phyloP scores from a whole-genome alignment of 495 filamentous ascomycete species.

The Cryomyces minteri region DNA sequence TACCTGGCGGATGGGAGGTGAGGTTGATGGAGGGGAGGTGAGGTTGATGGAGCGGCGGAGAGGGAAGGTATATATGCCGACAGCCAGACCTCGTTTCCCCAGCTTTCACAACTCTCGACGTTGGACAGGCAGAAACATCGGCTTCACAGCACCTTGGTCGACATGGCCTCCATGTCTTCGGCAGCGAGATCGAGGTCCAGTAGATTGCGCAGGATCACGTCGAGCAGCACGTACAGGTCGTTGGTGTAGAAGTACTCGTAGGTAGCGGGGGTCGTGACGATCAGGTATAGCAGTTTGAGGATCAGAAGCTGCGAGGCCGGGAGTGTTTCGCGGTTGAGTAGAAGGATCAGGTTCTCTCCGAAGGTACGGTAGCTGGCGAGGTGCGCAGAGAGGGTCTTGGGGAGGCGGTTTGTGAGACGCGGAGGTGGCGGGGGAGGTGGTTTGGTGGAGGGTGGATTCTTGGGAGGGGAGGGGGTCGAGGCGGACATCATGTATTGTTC shows the following conservation, averaged over 20 bases:
- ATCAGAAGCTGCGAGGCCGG: conserved; percentile 86
- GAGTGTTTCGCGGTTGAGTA: conserved; percentile 85
- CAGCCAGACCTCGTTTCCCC: no score
- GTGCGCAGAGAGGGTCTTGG: conserved; percentile 67
- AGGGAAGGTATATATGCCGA: no score
- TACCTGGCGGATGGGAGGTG: not conserved
- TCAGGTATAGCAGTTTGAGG: conserved; percentile 81
- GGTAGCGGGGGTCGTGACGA: conserved; percentile 80
- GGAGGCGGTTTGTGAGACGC: conserved; percentile 75
- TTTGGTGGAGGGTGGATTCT: conserved; percentile 24
- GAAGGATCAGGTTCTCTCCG: conserved; percentile 90
- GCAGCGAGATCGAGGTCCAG: conserved; percentile 70
- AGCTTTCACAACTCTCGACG: no score
- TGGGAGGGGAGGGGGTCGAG: conserved; percentile 35
- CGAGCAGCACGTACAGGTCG: conserved; percentile 81
- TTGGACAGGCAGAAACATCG: no score
- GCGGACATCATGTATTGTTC: conserved; percentile 87
- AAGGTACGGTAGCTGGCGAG: conserved; percentile 80
- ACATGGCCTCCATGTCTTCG: conserved; percentile 21
- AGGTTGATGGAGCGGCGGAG: no score
- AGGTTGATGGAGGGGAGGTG: no score
- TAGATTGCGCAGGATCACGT: conserved; percentile 90
- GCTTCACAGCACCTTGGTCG: no score
- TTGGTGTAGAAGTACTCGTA: conserved; percentile 99
- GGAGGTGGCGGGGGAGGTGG: conserved; percentile 18